Percentiles rank a stretch among this genome's conserved stretches.
These are phyloP conservation scores for Fusarium armeniacum DNA, from an alignment of 2,329 filamentous ascomycete species.

Conservation along the genomic window DNA sequence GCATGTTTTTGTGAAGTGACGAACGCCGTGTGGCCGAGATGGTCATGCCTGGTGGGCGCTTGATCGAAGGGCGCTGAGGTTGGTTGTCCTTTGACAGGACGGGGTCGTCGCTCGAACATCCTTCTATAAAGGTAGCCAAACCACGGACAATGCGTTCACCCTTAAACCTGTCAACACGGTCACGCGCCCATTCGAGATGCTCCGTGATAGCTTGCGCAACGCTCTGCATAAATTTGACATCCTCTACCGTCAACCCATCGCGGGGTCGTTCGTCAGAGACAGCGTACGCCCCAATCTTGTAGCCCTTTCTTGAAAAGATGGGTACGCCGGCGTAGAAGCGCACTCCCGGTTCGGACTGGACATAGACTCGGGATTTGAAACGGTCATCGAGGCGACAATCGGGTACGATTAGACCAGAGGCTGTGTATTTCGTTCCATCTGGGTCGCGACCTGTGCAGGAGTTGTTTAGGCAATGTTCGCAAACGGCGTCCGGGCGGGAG, in stretches of 20 bases:
- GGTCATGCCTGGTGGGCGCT: conserved; percentile 40
- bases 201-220: conserved; percentile 70
- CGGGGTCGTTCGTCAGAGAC: conserved; percentile 71
- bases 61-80: conserved; percentile 12
- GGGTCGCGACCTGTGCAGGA: conserved; percentile 47
- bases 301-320: conserved; percentile 67
- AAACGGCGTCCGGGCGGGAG: conserved; percentile 53
- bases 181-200: conserved; percentile 70
- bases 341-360: conserved; percentile 51
- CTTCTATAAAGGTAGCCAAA: conserved; percentile 67
- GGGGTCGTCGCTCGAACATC: conserved; percentile 55
- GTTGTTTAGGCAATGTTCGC: conserved; percentile 49
- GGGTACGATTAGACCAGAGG: conserved; percentile 50
- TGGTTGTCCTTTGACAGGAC: conserved; percentile 24
- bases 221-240: conserved; percentile 68
- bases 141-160: conserved; percentile 68
- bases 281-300: conserved; percentile 72
- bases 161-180: conserved; percentile 65
- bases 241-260: conserved; percentile 61
- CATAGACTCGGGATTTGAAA: conserved; percentile 53
- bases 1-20: conserved; percentile 21
- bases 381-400: conserved; percentile 53
- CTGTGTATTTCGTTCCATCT: conserved; percentile 47
- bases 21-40: conserved; percentile 34
- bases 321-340: conserved; percentile 66